Evolutionary conservation across 371 early-diverging fungal genomes (phyloP).

Genomic region (Aphelidium insulamus): DNA sequence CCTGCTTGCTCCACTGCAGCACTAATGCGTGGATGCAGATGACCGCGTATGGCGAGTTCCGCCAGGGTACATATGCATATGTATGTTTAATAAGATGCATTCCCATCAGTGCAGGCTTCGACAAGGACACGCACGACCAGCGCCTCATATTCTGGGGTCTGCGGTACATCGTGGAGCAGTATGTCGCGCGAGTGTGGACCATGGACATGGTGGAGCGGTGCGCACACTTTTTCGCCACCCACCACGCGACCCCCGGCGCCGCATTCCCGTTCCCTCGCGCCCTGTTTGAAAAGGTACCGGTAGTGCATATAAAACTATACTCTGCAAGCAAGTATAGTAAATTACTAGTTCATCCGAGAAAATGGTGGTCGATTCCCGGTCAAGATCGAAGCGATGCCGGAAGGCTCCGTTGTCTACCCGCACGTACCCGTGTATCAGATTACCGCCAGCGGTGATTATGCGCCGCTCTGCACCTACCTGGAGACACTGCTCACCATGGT

Average conservation of each 20-base stretch:
- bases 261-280: conserved; percentile 47
- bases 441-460: conserved; percentile 35
- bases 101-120: too few species aligned
- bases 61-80: too few species aligned
- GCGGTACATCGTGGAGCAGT: conserved; percentile 46
- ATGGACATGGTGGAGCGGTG: conserved; percentile 31
- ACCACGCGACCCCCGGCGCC: conserved; percentile 29
- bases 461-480: conserved; percentile 50
- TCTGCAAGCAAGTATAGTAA: neutral
- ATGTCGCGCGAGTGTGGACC: conserved; percentile 35
- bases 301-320: neutral
- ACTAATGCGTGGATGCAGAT: conserved; percentile 14
- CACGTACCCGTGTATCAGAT: conserved; percentile 55
- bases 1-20: too few species aligned
- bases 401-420: conserved; percentile 48
- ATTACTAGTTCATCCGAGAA: conserved; percentile 30
- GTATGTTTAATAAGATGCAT: too few species aligned
- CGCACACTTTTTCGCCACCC: conserved; percentile 37
- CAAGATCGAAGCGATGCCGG: conserved; percentile 39
- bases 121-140: conserved; percentile 31
- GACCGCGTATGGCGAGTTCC: conserved; percentile 62
- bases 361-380: conserved; percentile 59
- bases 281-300: conserved; percentile 33
- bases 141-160: conserved; percentile 62
- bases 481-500: conserved; percentile 56